Base-by-base conservation (phyloP, 192 early-diverging fungal species). In the Phlyctochytrium planicorne region DNA sequence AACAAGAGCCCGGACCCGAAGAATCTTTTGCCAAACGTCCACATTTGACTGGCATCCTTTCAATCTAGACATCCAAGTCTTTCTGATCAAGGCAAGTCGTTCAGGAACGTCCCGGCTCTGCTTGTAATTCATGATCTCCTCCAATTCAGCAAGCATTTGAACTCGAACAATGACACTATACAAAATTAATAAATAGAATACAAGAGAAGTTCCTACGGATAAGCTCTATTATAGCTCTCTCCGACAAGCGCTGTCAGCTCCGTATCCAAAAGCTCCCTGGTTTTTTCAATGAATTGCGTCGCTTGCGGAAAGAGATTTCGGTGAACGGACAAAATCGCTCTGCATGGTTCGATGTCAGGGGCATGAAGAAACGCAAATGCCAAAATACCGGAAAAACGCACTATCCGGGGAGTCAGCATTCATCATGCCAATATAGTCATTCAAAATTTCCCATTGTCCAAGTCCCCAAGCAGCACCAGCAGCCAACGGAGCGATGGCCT, bases 141-240 rank as follows among this genome's bases (percentile, higher is more conserved):
- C 97, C 59, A 99, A 74, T 74, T 99, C 97, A 0, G 94, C 91
- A 68, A 99, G 88, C 96, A 99, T 91, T 77, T 99, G 97, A 52
- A 95, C 91, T 40, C 93, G 89, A 12, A 99, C 93, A 3, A 98
- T 87, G 34, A 88, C 80, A 53, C 83, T 84, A 23, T 91, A 6
- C 35, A 29, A 47, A 1, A 10, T 25, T 20, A 57, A 10, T 10
- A 24, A 20, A 25, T 12, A 10, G 27, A 12, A 25, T 6, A 10
- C 10, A 25, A 6, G 10, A 57, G 6, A 10, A 27, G 6, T 17
- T 70, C 77, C 56, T 75, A 88, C 69, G 82, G 78, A 70, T 98
- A 99, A 0, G 93, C 91, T 34, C 96, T 89, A 71, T 90, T 93
- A 67, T 98, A 98, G 50, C 93, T 94, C 74, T 99, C 97, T 0